Evolutionary conservation across 371 early-diverging fungal genomes (phyloP), one percentile per base, ranked within the genome.

Genomic region (Saksenaea vasiformis): DNA sequence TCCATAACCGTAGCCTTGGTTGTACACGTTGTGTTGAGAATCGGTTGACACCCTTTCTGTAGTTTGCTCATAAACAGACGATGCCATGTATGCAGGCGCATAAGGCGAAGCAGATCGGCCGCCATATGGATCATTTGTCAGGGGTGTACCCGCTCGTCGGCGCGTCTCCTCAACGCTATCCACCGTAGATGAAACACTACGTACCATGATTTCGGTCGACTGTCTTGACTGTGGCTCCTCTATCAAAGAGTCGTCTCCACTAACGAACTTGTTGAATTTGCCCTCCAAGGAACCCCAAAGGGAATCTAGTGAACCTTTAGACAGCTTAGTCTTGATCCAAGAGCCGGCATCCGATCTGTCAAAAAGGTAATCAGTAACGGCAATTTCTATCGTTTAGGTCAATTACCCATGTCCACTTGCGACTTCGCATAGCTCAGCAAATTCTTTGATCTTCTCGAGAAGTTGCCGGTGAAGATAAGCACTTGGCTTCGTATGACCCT

Each of bases 381-480:
- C 17, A 38, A 15, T 14, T 26, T 51, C 26, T 31, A 2, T 24
- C n/a, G 15, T 14, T 7, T 15, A 1, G 44, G 1, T n/a, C 19
- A 60, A 63, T 59, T 76, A 78, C 82, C 79, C 75, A 64, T 70
- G 68, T 53, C 81, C 77, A 62, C 56, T 66, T 27, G 73, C 72
- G 55, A 70, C 77, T 38, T 76, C 76, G 35, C 87, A 69, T 34
- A 80, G 71, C 14, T 83, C 74, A 36, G 74, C 72, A 31, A 89
- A 71, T 22, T 80, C 80, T 59, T 78, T 76, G 5, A 95, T 76
- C 28, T 82, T 80, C 15, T 89, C 85, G 2, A 84, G 74, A 64
- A 95, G 87, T 1, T 81, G 76, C 15, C 72, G 68, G 68, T 93
- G 91, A 63, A 94, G 84, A 67, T 92, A 94, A 14, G 93, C 92